Base-by-base conservation (phyloP, 129 eudicot genomes). In the Ambrosia artemisiifolia region DNA sequence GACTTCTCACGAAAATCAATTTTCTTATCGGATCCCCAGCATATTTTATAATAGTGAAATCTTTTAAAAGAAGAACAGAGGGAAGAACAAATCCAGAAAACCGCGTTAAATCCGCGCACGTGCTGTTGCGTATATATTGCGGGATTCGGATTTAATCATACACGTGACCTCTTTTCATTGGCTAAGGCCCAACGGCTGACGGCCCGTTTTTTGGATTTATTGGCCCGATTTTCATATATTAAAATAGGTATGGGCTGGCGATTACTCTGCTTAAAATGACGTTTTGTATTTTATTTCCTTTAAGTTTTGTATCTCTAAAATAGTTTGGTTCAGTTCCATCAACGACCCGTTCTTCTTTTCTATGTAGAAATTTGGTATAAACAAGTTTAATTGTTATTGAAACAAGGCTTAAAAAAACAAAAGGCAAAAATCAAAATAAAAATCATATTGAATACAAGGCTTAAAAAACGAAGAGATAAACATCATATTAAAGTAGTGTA, bases 81-180 rank as follows among this genome's bases (percentile, higher is more conserved):
- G 44, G 50, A 28, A 13, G 10, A 11, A 38, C 44, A 24, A 55
- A 72, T 60, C 68, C 19, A 59, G 76, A 60, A 74, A 65, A 75
- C 18, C 79, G 73, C 79, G 79, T 75, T 75, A 53, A 75, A 75
- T 75, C 79, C 56, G 73, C 57, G 73, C 79, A 75, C 79, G 79
- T 75, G 72, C 43, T 38, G 3, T 4, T 53, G 79, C 73, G 73
- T 65, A 53, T 56, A 65, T 65, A 2, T 75, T 53, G 79, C 66
- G 79, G 73, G 79, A 75, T 65, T 54, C 43, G 38, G 50, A 36
- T 32, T 73, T 34, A 44, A 44, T 72, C 71, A 49, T 74, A n/a
- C 79, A 65, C 67, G 65, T 55, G 65, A 28, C 6, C 19, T 0
- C 35, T 11, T 5, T 4, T 51, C 47, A 75, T 75, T 56, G 77